These are phyloP conservation scores for Phtheirospermum japonicum DNA, from an alignment of 257 asterid species.

Conservation along the genomic window DNA sequence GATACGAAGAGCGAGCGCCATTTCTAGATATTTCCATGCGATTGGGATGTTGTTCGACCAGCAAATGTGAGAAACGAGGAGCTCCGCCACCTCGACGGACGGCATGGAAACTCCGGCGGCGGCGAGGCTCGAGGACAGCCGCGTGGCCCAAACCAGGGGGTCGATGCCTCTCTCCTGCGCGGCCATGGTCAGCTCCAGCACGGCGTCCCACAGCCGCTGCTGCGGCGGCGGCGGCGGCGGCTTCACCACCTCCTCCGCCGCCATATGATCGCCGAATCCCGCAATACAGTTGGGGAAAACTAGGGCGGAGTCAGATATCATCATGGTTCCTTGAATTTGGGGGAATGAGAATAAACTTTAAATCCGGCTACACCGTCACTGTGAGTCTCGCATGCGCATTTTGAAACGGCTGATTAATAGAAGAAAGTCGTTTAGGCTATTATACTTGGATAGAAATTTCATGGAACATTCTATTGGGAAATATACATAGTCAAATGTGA, in stretches of 20 bases:
- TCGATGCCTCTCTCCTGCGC: constrained; percentile 75
- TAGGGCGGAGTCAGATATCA: constrained; percentile 23
- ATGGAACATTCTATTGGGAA: too few relatives aligned
- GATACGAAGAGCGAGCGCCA: constrained; percentile 65
- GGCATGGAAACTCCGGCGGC: constrained; percentile 70
- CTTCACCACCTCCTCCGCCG: constrained; percentile 38
- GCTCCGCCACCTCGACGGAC: constrained; percentile 66
- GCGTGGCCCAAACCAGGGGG: constrained; percentile 80
- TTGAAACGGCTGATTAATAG: neutral
- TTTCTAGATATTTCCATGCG: constrained; percentile 91
- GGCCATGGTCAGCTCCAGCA: constrained; percentile 67
- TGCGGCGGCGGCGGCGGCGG: constrained; percentile 23
- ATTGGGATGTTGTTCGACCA: constrained; percentile 72
- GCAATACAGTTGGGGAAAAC: constrained; percentile 18
- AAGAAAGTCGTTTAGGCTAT: too few relatives aligned
- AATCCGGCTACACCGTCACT: constrained; percentile 14
- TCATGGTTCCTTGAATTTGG: constrained; percentile 27
- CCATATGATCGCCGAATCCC: constrained; percentile 30
- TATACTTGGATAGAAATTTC: too few relatives aligned
- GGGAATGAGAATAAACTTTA: constrained; percentile 5
- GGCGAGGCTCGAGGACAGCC: constrained; percentile 57
- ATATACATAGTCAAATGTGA: too few relatives aligned
- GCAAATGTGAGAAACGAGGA: constrained; percentile 80
- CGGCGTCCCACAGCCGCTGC: constrained; percentile 50
- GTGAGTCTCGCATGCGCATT: neutral